phyloP scores from a whole-genome alignment of 73 alveolate genomes.

The Breviolum minutum region DNA sequence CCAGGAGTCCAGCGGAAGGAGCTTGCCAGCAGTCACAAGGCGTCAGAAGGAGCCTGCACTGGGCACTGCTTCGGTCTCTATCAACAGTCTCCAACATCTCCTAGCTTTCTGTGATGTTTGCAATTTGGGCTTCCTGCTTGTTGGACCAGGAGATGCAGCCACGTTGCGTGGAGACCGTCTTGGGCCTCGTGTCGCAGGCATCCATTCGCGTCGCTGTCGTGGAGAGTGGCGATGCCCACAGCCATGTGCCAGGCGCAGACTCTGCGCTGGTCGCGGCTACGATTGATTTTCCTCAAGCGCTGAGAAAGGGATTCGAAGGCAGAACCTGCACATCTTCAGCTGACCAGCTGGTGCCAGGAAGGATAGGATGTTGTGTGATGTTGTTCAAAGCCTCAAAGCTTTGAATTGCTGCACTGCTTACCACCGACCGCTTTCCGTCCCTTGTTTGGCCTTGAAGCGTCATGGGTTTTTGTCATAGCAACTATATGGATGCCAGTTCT shows the following conservation, averaged over 20 bases:
- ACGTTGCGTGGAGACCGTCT: slow-evolving; percentile 5
- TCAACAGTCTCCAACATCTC: too few species aligned
- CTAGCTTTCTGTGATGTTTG: too few species aligned
- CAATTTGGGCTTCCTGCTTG: too few species aligned
- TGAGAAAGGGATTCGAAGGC: not conserved
- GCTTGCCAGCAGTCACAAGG: not conserved
- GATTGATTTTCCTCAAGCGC: slow-evolving; percentile 19
- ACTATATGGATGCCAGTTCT: too few species aligned
- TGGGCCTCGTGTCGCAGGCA: slow-evolving; percentile 34
- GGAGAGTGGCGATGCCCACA: not conserved
- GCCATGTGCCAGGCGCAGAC: slow-evolving; percentile 20
- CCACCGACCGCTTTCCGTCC: too few species aligned
- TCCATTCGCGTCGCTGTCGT: not conserved
- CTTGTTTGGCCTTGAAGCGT: too few species aligned
- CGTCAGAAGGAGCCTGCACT: slow-evolving; percentile 11
- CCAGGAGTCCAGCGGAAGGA: slow-evolving; percentile 6
- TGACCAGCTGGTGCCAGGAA: too few species aligned
- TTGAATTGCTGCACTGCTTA: too few species aligned
- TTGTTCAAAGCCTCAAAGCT: too few species aligned
- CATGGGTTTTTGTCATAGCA: too few species aligned
- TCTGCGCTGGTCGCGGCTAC: slow-evolving; percentile 45
- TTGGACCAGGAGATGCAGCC: slow-evolving; percentile 21
- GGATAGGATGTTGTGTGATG: too few species aligned
- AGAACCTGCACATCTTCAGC: not conserved
- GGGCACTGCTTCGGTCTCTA: too few species aligned